A percentile compares a stretch with the other conserved stretches of the same genome.
Conservation (phyloP, 1,139 yeast species). For the Meyerozyma sp. region DNA sequence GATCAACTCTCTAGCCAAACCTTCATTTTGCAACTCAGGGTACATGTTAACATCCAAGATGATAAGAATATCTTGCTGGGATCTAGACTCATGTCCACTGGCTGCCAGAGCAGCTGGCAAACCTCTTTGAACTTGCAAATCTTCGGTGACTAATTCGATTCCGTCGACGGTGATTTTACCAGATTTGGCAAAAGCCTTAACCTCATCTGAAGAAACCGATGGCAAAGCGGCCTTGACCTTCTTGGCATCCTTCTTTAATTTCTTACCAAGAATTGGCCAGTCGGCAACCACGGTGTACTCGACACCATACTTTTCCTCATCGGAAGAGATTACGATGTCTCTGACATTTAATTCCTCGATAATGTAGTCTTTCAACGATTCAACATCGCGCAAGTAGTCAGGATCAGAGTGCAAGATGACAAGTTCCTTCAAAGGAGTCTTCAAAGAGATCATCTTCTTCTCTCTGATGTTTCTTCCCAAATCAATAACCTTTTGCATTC, state of each 20-base stretch:
- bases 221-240: conserved; percentile 94
- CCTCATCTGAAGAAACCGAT: conserved; percentile 70
- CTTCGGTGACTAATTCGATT: conserved; percentile 80
- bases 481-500: conserved; percentile 97
- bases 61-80: conserved; percentile 83
- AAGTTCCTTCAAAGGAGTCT: conserved; percentile 88
- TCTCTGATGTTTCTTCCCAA: conserved; percentile 96
- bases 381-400: conserved; percentile 70
- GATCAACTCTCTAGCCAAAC: conserved; percentile 91
- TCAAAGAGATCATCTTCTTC: conserved; percentile 86
- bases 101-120: conserved; percentile 56
- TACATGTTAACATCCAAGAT: conserved; percentile 84
- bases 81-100: conserved; percentile 77
- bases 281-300: conserved; percentile 94
- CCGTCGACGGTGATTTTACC: conserved; percentile 87
- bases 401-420: conserved; percentile 80
- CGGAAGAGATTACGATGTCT: conserved; percentile 80
- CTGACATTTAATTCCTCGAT: conserved; percentile 90
- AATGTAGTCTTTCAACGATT: conserved; percentile 72
- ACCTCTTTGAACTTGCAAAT: conserved; percentile 85
- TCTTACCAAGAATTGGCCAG: conserved; percentile 98
- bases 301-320: conserved; percentile 88
- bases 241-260: conserved; percentile 88
- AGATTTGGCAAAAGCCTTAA: conserved; percentile 63
- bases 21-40: conserved; percentile 87